Conservation (phyloP, 78 protist genomes). For the Dictyostelium brefeldianum region DNA sequence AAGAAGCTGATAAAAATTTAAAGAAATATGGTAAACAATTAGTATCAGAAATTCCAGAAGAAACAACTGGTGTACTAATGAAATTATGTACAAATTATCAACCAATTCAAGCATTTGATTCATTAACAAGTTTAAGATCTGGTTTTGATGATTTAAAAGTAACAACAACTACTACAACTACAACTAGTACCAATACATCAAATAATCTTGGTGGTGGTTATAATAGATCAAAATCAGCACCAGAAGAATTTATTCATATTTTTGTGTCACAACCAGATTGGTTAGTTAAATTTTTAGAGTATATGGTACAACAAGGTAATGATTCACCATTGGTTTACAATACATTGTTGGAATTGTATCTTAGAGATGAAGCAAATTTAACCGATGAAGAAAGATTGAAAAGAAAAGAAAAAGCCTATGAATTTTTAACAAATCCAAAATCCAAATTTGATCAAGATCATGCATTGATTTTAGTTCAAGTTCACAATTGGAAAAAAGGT, state of each 20-base stretch:
- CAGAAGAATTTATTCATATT: conserved; percentile 91
- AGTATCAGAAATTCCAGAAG: conserved; percentile 77
- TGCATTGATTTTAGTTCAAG: conserved; percentile 92
- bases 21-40: conserved; percentile 91
- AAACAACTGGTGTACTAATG: conserved; percentile 87
- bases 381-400: conserved; percentile 14
- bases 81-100: conserved; percentile 88
- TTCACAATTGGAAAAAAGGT: conserved; percentile 85
- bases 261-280: conserved; percentile 86
- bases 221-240: conserved; percentile 46
- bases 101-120: conserved; percentile 25
- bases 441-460: conserved; percentile 86
- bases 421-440: conserved; percentile 67
- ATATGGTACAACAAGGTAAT: conserved; percentile 48
- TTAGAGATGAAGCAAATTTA: conserved; percentile 69
- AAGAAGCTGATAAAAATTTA: conserved; percentile 79
- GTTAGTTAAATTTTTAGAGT: conserved; percentile 89
- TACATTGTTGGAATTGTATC: conserved; percentile 94
- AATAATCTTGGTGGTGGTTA: neutral
- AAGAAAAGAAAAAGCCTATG: conserved; percentile 72
- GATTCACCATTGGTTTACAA: conserved; percentile 77
- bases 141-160: conserved; percentile 11
- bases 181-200: neutral
- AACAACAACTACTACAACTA: neutral
- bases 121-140: neutral